phyloP scores from a whole-genome alignment of 1,284 basidiomycete genomes.

The Stereum hirsutum region DNA sequence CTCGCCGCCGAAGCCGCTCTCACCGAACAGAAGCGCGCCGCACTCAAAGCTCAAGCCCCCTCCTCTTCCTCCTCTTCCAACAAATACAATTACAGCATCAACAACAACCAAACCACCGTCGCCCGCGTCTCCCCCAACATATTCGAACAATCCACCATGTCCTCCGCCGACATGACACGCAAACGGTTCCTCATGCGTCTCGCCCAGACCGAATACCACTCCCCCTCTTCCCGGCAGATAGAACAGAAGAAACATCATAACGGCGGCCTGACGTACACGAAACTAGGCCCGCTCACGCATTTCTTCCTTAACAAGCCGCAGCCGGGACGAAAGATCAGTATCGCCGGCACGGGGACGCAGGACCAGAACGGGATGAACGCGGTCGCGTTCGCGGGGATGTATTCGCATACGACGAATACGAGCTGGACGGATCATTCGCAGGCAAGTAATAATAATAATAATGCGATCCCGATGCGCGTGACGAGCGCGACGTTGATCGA shows the following conservation, averaged over 20 bases:
- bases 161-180: slow-evolving; percentile 17
- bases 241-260: slow-evolving; percentile 55
- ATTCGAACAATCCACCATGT: slow-evolving; percentile 18
- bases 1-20: slow-evolving; percentile 18
- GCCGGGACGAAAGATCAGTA: slow-evolving; percentile 44
- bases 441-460: too few relatives aligned
- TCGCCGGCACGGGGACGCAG: too few relatives aligned
- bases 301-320: slow-evolving; percentile 39
- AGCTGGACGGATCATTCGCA: slow-evolving; percentile 8
- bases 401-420: slow-evolving; percentile 5
- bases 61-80: too few relatives aligned
- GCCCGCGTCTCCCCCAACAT: slow-evolving; percentile 19
- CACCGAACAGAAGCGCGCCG: neutral
- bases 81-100: too few relatives aligned
- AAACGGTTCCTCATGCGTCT: slow-evolving; percentile 21
- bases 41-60: slow-evolving; percentile 3
- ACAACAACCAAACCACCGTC: too few relatives aligned
- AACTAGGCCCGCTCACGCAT: slow-evolving; percentile 41
- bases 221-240: slow-evolving; percentile 31
- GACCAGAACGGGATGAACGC: neutral
- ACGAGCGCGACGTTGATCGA: slow-evolving; percentile 13
- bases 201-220: slow-evolving; percentile 16
- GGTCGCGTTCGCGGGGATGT: slow-evolving; percentile 22
- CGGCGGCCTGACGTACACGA: slow-evolving; percentile 54
- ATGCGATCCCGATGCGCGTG: slow-evolving; percentile 18